phyloP scores from a whole-genome alignment of 179 eudicot species.

The Beta corolliflora region DNA sequence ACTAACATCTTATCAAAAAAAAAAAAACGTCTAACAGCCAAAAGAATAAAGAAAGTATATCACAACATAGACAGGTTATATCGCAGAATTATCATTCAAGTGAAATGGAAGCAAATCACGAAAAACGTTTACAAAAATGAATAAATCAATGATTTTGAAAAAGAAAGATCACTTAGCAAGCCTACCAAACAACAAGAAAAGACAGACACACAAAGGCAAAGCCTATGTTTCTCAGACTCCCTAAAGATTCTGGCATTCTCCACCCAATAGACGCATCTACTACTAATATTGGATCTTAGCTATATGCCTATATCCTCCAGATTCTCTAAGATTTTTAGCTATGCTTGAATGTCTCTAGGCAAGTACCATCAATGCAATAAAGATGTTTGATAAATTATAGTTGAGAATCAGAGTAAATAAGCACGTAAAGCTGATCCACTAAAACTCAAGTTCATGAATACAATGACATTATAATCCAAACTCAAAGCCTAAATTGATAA shows the following conservation, averaged over 20 bases:
- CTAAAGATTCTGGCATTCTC: neutral
- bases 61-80: neutral
- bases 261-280: neutral
- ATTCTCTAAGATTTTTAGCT: neutral
- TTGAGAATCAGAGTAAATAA: neutral
- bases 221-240: constrained; percentile 1
- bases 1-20: too few species aligned
- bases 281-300: neutral
- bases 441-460: neutral
- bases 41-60: too few species aligned
- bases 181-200: neutral
- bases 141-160: neutral
- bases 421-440: neutral
- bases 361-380: neutral
- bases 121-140: neutral
- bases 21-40: too few species aligned
- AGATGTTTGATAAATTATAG: neutral
- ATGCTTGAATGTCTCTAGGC: neutral
- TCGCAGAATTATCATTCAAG: neutral
- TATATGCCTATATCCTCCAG: neutral
- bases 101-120: neutral
- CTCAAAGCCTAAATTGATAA: constrained; percentile 3
- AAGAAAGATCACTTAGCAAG: neutral
- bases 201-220: neutral
- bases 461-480: neutral